Conservation (phyloP, 805 yeast genomes). For the Monosporozyma aquatica region DNA sequence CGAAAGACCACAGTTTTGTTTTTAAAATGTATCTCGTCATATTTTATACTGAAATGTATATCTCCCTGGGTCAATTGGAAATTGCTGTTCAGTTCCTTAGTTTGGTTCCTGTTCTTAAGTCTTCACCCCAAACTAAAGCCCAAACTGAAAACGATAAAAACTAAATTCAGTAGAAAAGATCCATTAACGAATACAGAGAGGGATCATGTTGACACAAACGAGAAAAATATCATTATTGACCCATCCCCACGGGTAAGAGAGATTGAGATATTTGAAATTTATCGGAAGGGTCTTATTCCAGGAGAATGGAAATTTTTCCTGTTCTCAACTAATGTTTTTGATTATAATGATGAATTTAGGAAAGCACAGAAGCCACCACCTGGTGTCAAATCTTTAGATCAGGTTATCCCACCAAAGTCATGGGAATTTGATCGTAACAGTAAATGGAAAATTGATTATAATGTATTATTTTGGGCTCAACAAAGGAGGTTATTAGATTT, state of each 20-base stretch:
- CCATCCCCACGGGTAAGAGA: slow-evolving; percentile 49
- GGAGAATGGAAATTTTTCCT: slow-evolving; percentile 53
- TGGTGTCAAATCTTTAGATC: slow-evolving; percentile 47
- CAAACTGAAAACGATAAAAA: background rate
- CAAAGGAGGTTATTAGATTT: slow-evolving; percentile 35
- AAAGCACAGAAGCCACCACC: slow-evolving; percentile 49
- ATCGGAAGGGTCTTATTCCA: slow-evolving; percentile 52
- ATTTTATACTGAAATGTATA: slow-evolving; percentile 35
- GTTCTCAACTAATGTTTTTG: slow-evolving; percentile 50
- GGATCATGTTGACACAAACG: no score
- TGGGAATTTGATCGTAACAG: slow-evolving; percentile 62
- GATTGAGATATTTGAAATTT: slow-evolving; percentile 76
- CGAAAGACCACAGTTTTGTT: slow-evolving; percentile 53
- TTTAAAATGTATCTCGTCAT: slow-evolving; percentile 33
- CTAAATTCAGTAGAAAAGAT: background rate
- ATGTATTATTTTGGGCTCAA: slow-evolving; percentile 43
- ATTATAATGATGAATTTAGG: slow-evolving; percentile 37
- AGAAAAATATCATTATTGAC: slow-evolving; percentile 47
- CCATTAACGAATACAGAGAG: background rate
- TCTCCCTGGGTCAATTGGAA: slow-evolving; percentile 59
- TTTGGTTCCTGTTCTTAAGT: slow-evolving; percentile 46
- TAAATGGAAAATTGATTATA: slow-evolving; percentile 56
- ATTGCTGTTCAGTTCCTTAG: slow-evolving; percentile 41
- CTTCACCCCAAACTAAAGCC: slow-evolving; percentile 50
- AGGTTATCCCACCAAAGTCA: slow-evolving; percentile 56